These are phyloP conservation scores for Hypoxylon sp. DNA, from an alignment of 2,329 filamentous ascomycete species.

Conservation along the genomic window DNA sequence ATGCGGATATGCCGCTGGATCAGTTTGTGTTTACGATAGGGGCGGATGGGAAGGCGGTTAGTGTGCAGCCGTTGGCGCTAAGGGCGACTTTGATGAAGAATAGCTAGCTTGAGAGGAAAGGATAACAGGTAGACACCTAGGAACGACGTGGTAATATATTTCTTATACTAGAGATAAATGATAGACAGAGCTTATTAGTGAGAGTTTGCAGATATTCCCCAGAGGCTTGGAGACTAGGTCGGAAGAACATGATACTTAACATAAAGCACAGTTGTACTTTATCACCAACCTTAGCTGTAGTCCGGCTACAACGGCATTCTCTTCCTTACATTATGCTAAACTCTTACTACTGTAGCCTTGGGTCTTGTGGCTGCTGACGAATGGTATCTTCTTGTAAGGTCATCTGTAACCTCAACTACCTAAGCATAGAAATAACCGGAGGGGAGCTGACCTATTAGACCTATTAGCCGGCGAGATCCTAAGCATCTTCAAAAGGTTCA, in stretches of 20 bases:
- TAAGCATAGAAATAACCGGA: background rate
- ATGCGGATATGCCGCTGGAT: conserved; percentile 50
- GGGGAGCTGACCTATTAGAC: no score
- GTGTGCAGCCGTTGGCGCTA: conserved; percentile 48
- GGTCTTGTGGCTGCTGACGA: no score
- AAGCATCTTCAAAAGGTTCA: background rate
- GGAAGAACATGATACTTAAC: background rate
- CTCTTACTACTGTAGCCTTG: background rate
- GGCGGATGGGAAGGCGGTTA: conserved; percentile 39
- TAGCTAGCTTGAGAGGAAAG: background rate
- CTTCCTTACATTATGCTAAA: background rate
- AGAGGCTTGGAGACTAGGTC: background rate
- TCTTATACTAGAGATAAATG: background rate
- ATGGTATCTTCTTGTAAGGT: no score
- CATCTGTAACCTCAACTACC: no score
- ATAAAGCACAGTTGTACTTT: background rate
- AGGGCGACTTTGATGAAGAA: conserved; percentile 42
- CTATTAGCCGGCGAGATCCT: background rate
- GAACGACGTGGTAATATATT: background rate
- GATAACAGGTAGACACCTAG: no score
- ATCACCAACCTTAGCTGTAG: background rate
- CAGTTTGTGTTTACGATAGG: conserved; percentile 50
- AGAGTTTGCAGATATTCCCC: background rate
- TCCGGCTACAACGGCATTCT: background rate
- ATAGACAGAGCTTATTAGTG: background rate